Conservation (phyloP, 805 yeast genomes). For the Nakazawaea molendinolei region DNA sequence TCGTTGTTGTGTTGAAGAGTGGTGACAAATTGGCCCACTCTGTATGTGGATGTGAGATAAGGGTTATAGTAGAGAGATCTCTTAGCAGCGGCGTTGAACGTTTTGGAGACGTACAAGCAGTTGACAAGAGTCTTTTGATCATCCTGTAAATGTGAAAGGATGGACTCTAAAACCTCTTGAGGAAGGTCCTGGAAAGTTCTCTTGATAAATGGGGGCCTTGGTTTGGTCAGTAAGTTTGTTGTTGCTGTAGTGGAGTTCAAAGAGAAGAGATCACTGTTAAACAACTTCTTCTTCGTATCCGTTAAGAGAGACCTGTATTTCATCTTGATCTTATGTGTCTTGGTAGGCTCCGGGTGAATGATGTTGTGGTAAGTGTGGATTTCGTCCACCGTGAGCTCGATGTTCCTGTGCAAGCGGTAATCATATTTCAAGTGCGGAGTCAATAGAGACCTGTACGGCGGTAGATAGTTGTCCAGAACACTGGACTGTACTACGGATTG, state of each 20-base stretch:
- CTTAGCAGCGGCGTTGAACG: slow-evolving; percentile 45
- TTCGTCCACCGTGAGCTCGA: slow-evolving; percentile 11
- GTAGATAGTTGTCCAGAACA: no score
- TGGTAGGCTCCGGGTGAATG: background rate
- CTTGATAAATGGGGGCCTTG: background rate
- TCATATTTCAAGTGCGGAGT: slow-evolving; percentile 44
- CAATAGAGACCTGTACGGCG: slow-evolving; percentile 47
- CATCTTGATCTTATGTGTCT: slow-evolving; percentile 28
- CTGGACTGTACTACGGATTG: no score
- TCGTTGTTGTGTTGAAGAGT: slow-evolving; percentile 49
- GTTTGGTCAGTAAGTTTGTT: background rate
- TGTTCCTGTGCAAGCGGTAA: slow-evolving; percentile 28
- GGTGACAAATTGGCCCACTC: slow-evolving; percentile 76
- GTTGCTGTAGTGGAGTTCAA: slow-evolving; percentile 21
- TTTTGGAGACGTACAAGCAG: slow-evolving; percentile 44
- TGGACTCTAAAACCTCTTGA: slow-evolving; percentile 31
- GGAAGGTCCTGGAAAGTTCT: slow-evolving; percentile 30
- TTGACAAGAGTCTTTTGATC: slow-evolving; percentile 35
- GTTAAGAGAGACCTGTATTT: slow-evolving; percentile 40
- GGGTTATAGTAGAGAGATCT: slow-evolving; percentile 50
- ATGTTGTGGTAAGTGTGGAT: slow-evolving; percentile 23
- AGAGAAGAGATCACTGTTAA: slow-evolving; percentile 37
- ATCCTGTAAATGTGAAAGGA: slow-evolving; percentile 26
- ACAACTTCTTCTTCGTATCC: slow-evolving; percentile 21
- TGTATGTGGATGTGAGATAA: slow-evolving; percentile 58